Conservation (phyloP, 768 basidiomycete species). For the Trichaptum fuscoviolaceum region DNA sequence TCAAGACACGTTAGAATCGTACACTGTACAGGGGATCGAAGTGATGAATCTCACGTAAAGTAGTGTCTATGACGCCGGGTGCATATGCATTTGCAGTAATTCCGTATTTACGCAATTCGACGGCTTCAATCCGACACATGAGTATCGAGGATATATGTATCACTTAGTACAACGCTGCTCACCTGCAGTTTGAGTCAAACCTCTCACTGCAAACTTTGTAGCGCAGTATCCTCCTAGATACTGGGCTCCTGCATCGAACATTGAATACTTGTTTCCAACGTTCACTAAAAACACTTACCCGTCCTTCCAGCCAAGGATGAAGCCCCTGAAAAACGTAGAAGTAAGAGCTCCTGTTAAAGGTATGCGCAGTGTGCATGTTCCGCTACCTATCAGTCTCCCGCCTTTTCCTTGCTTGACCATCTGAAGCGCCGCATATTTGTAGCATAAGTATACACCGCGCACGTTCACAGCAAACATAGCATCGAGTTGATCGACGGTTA, state of each 20-base stretch:
- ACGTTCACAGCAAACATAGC: conserved; percentile 93
- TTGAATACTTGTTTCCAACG: background rate
- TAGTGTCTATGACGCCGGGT: conserved; percentile 28
- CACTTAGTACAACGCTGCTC: background rate
- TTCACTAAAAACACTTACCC: conserved; percentile 16
- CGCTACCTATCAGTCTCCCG: conserved; percentile 36
- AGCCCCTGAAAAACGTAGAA: conserved; percentile 13
- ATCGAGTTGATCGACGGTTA: conserved; percentile 28
- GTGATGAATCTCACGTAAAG: conserved; percentile 20
- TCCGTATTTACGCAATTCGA: conserved; percentile 28
- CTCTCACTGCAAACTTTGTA: conserved; percentile 38
- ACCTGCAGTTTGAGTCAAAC: conserved; percentile 37
- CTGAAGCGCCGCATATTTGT: conserved; percentile 37
- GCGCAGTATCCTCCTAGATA: conserved; percentile 25
- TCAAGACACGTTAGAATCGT: too few species aligned
- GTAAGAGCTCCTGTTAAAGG: background rate
- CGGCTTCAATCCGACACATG: conserved; percentile 6
- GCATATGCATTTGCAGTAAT: conserved; percentile 39
- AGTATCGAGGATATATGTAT: background rate
- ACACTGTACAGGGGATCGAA: too few species aligned
- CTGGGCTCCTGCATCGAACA: conserved; percentile 10
- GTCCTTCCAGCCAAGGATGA: conserved; percentile 27
- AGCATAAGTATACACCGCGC: conserved; percentile 71
- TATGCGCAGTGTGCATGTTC: background rate
- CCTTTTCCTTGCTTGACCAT: conserved; percentile 40